Conservation (phyloP, 2,329 filamentous ascomycete species). For the Fusarium oxysporum region DNA sequence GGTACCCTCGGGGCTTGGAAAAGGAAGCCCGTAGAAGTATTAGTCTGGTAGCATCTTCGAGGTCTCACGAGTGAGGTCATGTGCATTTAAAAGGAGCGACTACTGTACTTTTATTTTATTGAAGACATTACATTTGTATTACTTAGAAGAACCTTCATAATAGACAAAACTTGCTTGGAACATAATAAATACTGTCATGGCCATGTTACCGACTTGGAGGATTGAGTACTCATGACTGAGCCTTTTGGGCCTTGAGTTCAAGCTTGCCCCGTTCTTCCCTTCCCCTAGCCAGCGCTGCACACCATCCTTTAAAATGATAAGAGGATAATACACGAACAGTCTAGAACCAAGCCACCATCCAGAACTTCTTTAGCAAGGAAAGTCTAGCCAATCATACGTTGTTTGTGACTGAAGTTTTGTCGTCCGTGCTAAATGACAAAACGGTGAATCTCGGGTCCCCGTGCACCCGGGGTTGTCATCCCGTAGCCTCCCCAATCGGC, state of each 20-base stretch:
- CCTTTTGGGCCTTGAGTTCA: neutral
- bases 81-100: neutral
- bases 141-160: fast-evolving
- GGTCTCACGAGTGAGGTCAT: neutral
- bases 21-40: neutral
- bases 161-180: neutral
- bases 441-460: neutral
- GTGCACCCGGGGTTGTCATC: neutral
- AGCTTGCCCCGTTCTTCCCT: no score
- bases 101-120: neutral
- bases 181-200: fast-evolving
- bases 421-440: neutral
- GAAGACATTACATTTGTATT: no score
- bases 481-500: neutral
- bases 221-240: neutral
- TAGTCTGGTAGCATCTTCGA: neutral
- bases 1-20: neutral
- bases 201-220: neutral
- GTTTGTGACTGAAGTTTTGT: neutral
- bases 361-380: neutral
- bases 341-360: neutral
- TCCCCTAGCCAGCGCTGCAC: no score
- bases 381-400: neutral
- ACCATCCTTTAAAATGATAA: fast-evolving
- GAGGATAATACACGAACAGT: neutral